phyloP scores from a whole-genome alignment of 805 yeast genomes.

The Myxozyma neglecta region DNA sequence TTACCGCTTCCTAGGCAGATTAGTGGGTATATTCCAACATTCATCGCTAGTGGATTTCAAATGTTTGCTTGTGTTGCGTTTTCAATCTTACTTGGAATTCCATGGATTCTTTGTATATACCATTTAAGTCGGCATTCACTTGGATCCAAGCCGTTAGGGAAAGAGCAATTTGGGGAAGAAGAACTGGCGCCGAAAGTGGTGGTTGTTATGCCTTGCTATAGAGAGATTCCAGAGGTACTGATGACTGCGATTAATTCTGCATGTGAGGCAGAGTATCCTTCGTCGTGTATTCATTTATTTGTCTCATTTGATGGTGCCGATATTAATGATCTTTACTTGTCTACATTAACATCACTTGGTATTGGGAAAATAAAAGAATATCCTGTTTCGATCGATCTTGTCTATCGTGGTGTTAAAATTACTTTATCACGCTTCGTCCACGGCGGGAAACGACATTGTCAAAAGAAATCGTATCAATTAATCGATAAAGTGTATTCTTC shows the following conservation, averaged over 20 bases:
- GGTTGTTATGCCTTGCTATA: slow-evolving; percentile 29
- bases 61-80: slow-evolving; percentile 22
- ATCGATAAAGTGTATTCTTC: slow-evolving; percentile 20
- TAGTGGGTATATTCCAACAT: slow-evolving; percentile 15
- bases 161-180: no score
- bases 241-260: slow-evolving; percentile 27
- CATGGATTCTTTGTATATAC: slow-evolving; percentile 24
- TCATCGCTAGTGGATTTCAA: slow-evolving; percentile 1
- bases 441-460: slow-evolving; percentile 31
- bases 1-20: slow-evolving; percentile 21
- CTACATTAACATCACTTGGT: slow-evolving; percentile 22
- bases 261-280: slow-evolving; percentile 25
- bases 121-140: slow-evolving; percentile 16
- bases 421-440: slow-evolving; percentile 28
- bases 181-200: slow-evolving; percentile 30
- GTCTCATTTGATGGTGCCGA: slow-evolving; percentile 30
- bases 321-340: slow-evolving; percentile 22
- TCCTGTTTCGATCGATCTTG: slow-evolving; percentile 22
- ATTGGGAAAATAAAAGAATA: slow-evolving; percentile 17
- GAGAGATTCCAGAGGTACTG: slow-evolving; percentile 24
- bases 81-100: slow-evolving; percentile 13
- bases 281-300: slow-evolving; percentile 20
- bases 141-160: slow-evolving; percentile 1
- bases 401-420: slow-evolving; percentile 19
- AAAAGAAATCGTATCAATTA: slow-evolving; percentile 22